Percentiles rank a stretch among this genome's conserved stretches.
phyloP scores from a whole-genome alignment of 768 basidiomycete genomes.

The Hortiboletus flavorubellus region DNA sequence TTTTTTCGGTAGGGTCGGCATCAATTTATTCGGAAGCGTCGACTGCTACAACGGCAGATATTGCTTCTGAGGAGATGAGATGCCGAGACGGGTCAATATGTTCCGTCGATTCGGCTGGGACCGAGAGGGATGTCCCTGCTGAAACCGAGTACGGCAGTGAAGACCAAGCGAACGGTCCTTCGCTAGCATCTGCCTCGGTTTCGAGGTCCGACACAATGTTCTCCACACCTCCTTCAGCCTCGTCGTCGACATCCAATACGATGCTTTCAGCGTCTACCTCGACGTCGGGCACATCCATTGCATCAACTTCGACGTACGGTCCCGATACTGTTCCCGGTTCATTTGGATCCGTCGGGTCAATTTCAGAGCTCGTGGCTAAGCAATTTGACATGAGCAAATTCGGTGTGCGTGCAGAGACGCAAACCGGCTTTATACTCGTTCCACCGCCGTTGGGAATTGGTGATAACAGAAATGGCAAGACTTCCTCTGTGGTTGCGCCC shows the following conservation, averaged over 20 bases:
- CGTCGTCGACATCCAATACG: constrained; percentile 1
- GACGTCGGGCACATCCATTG: constrained; percentile 10
- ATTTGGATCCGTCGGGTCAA: constrained; percentile 18
- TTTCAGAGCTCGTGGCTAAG: constrained; percentile 21
- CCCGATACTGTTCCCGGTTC: constrained; percentile 10
- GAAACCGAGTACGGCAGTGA: constrained; percentile 9
- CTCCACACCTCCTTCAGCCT: neutral
- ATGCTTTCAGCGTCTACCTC: constrained; percentile 11
- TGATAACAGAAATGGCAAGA: neutral
- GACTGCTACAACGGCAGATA: constrained; percentile 18
- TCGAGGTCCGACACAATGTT: constrained; percentile 4
- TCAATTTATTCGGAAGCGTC: constrained; percentile 29
- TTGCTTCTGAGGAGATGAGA: neutral
- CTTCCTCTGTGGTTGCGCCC: constrained; percentile 20
- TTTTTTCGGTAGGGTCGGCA: constrained; percentile 25
- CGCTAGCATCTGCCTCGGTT: neutral
- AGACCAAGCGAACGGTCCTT: constrained; percentile 4
- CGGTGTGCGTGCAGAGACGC: neutral
- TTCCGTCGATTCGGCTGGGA: constrained; percentile 10
- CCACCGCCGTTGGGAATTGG: constrained; percentile 25
- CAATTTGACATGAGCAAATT: constrained; percentile 17
- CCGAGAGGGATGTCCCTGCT: constrained; percentile 16
- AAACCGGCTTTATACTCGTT: constrained; percentile 20
- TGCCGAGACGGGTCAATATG: constrained; percentile 16
- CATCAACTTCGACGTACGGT: constrained; percentile 16